phyloP scores from a whole-genome alignment of 176 grass and related monocot species.

The Oryza officinalis region DNA sequence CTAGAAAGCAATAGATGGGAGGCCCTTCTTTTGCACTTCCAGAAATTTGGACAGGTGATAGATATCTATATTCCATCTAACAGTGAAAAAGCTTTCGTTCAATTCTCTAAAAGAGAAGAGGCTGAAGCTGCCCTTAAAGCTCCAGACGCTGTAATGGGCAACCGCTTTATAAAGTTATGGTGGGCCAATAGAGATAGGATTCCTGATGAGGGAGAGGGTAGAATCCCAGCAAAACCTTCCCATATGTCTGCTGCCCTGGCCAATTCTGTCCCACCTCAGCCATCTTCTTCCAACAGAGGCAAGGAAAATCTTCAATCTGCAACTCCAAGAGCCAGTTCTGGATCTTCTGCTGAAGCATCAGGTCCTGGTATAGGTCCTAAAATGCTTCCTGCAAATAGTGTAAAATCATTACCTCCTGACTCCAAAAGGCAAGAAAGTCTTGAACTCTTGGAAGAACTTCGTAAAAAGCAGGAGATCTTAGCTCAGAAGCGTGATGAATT shows the following conservation, averaged over 20 bases:
- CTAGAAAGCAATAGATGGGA: constrained; percentile 73
- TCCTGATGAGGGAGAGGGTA: constrained; percentile 51
- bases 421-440: constrained; percentile 78
- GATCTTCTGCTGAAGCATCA: constrained; percentile 47
- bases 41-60: constrained; percentile 88
- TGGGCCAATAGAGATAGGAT: constrained; percentile 97
- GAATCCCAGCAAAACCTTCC: constrained; percentile 27
- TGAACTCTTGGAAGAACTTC: constrained; percentile 85
- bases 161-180: constrained; percentile 96
- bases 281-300: constrained; percentile 45
- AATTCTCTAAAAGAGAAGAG: constrained; percentile 94
- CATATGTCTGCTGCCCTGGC: constrained; percentile 16
- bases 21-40: constrained; percentile 78
- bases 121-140: constrained; percentile 92
- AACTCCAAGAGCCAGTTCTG: constrained; percentile 54
- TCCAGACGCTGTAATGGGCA: constrained; percentile 99
- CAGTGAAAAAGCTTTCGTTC: constrained; percentile 95
- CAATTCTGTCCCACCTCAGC: constrained; percentile 35
- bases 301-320: constrained; percentile 61
- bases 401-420: constrained; percentile 42
- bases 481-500: constrained; percentile 91
- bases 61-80: constrained; percentile 91
- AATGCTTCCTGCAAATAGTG: constrained; percentile 45
- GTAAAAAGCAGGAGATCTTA: constrained; percentile 94
- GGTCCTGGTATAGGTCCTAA: constrained; percentile 45